phyloP scores from a whole-genome alignment of 73 alveolate species.

The Paramecium sexaurelia region DNA sequence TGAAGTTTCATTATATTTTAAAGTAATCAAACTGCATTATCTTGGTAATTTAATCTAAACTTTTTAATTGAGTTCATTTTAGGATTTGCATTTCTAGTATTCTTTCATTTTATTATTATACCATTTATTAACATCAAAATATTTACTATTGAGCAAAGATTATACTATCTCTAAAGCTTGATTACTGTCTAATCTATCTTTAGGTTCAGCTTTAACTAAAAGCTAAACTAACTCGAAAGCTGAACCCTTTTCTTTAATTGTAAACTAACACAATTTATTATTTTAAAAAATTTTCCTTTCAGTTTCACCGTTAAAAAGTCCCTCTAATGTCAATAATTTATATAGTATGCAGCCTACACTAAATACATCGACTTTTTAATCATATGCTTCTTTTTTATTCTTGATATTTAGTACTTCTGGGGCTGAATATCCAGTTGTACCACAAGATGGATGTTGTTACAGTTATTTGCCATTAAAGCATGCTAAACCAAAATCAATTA shows the following conservation, averaged over 20 bases:
- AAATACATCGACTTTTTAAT: not conserved
- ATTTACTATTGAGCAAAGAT: not conserved
- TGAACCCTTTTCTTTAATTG: conserved; percentile 33
- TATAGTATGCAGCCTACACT: conserved; percentile 37
- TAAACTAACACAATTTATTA: not conserved
- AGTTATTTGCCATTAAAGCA: conserved; percentile 49
- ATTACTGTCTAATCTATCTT: not conserved
- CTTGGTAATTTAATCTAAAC: not conserved
- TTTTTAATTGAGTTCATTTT: not conserved
- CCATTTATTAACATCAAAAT: conserved; percentile 48
- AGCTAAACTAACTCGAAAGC: not conserved
- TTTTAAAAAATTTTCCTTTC: not conserved
- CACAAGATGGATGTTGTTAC: conserved; percentile 43
- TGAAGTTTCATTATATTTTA: not conserved
- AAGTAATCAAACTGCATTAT: not conserved
- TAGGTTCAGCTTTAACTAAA: not conserved
- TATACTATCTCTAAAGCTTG: not conserved
- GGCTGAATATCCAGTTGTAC: conserved; percentile 38
- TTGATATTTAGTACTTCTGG: conserved; percentile 27
- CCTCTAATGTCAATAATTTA: not conserved
- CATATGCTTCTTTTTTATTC: conserved; percentile 29
- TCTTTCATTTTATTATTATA: not conserved
- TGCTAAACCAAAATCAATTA: conserved; percentile 80
- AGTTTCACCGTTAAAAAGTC: not conserved
- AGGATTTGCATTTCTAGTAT: not conserved